A percentile compares a stretch with the other conserved stretches of the same genome.
These are phyloP conservation scores for Emergomyces orientalis DNA, from an alignment of 2,329 filamentous ascomycete species.

Conservation along the genomic window DNA sequence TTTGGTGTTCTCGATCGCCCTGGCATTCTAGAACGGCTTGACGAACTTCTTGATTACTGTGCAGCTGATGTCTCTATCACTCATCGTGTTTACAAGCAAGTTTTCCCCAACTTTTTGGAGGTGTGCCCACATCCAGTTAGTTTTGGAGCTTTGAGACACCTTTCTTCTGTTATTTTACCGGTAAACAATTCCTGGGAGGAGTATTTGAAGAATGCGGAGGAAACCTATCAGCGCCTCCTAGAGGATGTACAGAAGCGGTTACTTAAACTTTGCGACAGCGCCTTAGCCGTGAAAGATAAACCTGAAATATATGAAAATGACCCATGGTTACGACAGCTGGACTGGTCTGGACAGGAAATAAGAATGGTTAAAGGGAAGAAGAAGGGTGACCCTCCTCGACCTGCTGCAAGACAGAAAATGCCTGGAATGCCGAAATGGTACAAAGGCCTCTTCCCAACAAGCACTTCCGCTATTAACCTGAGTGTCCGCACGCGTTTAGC, in stretches of 20 bases:
- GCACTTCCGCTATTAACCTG: conserved; percentile 56
- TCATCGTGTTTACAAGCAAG: conserved; percentile 85
- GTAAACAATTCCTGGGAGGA: conserved; percentile 80
- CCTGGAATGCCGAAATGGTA: conserved; percentile 96
- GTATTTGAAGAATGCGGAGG: conserved; percentile 76
- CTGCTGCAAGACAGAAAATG: conserved; percentile 76
- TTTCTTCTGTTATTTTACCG: conserved; percentile 88
- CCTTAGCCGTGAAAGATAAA: conserved; percentile 62
- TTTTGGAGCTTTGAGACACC: conserved; percentile 83
- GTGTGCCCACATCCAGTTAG: conserved; percentile 95
- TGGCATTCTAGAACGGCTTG: conserved; percentile 61
- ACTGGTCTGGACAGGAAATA: conserved; percentile 90
- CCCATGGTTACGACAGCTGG: conserved; percentile 85
- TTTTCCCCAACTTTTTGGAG: conserved; percentile 80
- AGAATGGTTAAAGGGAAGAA: conserved; percentile 87
- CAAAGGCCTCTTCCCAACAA: conserved; percentile 73
- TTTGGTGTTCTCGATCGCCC: conserved; percentile 73
- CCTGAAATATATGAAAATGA: conserved; percentile 63
- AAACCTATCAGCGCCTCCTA: conserved; percentile 67
- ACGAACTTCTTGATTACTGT: conserved; percentile 85
- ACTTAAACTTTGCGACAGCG: conserved; percentile 63
- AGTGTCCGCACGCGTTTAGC: conserved; percentile 82
- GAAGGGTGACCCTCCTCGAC: conserved; percentile 69
- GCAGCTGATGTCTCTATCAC: conserved; percentile 89
- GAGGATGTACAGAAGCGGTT: conserved; percentile 70